Evolutionary conservation across 352 stramenopile species (phyloP), one percentile per base, ranked within the genome.

Genomic region (Globisporangium nagaii): DNA sequence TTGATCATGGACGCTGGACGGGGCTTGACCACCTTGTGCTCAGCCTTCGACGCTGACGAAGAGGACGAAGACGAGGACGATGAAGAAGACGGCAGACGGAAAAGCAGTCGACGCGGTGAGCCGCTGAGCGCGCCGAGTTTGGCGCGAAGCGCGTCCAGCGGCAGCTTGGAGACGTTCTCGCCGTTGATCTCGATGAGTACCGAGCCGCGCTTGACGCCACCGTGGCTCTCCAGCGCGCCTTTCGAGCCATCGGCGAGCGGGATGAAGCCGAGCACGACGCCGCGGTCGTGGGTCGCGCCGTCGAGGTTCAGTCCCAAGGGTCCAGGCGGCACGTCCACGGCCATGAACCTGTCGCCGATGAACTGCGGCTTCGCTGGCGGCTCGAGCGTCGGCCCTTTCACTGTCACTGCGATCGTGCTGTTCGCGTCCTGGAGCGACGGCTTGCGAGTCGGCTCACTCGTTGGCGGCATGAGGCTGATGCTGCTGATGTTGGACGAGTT

Each of bases 231-330:
- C 10, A 90, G 62, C 15, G 55, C 60, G 1, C 80, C 78, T 24
- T 67, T 68, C 0, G 65, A 77, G 6, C 83, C 83, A 32, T 89
- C 77, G 0, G 70, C 63, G 6, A 91, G 53, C 25, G 67, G 63
- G n/a, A 69, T 51, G 47, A 91, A 93, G 3, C 80, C 79, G 20
- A 84, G 58, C 3, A 93, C 78, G 31, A 91, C 73, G 2, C 76
- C 80, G 10, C 58, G 62, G 17, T 86, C 63, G 0, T 64, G 42
- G 4, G 76, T 58, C n/a, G 62, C 60, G 19, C 73, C 71, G 43
- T 89, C 74, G 17, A 93, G 52, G 27, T 88, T 79, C 8, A 93
- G 59, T 1, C 83, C 83, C 25, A 93, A 60, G 2, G 80, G 75
- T 9, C 83, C 83, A 2, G 80, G 56, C 0, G 80, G 80, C 1